Base-by-base conservation (phyloP, 495 filamentous ascomycete species). In the Tuber aestivum region DNA sequence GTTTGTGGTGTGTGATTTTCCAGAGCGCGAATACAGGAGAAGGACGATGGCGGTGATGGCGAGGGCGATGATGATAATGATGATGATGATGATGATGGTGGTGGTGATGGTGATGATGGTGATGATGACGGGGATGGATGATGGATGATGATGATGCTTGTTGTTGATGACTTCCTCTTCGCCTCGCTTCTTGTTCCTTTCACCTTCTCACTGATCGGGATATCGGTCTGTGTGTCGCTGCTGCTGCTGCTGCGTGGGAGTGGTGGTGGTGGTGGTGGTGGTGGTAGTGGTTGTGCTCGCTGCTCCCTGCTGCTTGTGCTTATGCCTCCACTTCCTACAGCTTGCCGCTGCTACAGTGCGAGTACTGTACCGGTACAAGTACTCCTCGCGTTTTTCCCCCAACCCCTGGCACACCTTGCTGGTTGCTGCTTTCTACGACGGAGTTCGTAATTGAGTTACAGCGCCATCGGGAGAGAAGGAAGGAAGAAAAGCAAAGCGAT, bases 231-330 rank as follows among this genome's bases (percentile, higher is more conserved):
- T 35, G 50, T 61, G 27, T 65, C 27, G 56, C 27, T 65, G 4
- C 56, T 35, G 56, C 50, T 50, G 23, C 48, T n/a, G 48, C 23
- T 50, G 48, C 48, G 3, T 40, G 38, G 3, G n/a, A 23, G 21
- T 27, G 48, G 21, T 27, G 48, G 21, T 65, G 12, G 2, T 32
- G 56, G n/a, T 10, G 10, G 23, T 56, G 48, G 50, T 61, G 56
- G 27, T 65, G 56, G 14, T 65, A 4, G 56, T 65, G 56, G 27
- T 14, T 65, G n/a, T 20, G 56, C 56, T 65, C 35, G 56, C 56
- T 65, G 56, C 27, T 65, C 27, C 56, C 56, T 65, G 27, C 56
- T 65, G 56, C 56, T 65, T 65, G 56, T 65, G 56, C 56, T 65
- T 65, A 35, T 65, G 56, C 56, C 56, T 35, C 56, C 56, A 27